phyloP scores from a whole-genome alignment of 495 filamentous ascomycete genomes.

The Podospora pseudopauciseta region DNA sequence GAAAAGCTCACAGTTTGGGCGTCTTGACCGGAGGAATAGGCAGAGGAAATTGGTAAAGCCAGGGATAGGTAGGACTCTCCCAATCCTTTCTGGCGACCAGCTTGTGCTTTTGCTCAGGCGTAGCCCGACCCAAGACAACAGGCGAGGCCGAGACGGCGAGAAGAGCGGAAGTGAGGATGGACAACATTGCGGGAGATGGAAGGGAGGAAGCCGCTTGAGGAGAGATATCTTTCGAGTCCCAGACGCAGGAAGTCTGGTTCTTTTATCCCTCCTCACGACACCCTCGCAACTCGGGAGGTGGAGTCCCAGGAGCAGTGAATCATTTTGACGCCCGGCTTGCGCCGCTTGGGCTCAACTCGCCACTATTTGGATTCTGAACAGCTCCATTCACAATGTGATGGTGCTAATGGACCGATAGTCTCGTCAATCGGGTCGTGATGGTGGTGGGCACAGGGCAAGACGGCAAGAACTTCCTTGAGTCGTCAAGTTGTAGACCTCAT shows the following conservation, averaged over 20 bases:
- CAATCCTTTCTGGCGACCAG: conserved; percentile 24
- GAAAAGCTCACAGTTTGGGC: conserved; percentile 33
- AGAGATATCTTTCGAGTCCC: neutral
- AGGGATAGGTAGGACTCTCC: conserved; percentile 35
- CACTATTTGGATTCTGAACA: neutral
- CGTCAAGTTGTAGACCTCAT: neutral
- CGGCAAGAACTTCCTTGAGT: neutral
- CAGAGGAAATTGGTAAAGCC: conserved; percentile 45
- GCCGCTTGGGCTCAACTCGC: neutral
- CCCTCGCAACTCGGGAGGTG: neutral
- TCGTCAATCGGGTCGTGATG: neutral
- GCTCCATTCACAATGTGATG: neutral
- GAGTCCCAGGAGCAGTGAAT: neutral
- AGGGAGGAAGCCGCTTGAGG: neutral
- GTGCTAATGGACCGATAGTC: neutral
- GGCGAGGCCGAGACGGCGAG: conserved; percentile 3
- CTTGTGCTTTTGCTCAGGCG: neutral
- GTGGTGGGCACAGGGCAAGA: neutral
- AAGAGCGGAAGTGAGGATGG: neutral
- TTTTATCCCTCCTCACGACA: neutral
- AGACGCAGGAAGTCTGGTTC: neutral
- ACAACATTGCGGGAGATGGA: conserved; percentile 1
- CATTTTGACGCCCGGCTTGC: neutral
- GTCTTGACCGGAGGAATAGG: conserved; percentile 49
- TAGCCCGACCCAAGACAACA: neutral